These are phyloP conservation scores for Austroboletus olivaceoglutinosus DNA, from an alignment of 1,284 basidiomycete species.

Conservation along the genomic window DNA sequence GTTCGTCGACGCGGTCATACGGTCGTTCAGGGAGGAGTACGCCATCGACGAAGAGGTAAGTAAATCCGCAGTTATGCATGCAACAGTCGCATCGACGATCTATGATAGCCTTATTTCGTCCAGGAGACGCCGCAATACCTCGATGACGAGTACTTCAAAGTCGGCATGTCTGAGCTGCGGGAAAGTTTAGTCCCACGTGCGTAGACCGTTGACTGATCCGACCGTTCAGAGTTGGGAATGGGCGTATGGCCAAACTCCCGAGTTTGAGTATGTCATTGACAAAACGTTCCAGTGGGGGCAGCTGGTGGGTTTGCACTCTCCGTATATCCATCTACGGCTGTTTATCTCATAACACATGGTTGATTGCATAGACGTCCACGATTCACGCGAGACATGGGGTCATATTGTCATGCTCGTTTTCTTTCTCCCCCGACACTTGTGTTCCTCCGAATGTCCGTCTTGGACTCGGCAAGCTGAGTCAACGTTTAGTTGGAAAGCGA, in stretches of 20 bases:
- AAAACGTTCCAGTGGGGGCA: slow-evolving; percentile 58
- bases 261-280: slow-evolving; percentile 69
- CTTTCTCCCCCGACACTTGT: slow-evolving; percentile 22
- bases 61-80: background rate
- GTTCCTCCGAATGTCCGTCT: slow-evolving; percentile 7
- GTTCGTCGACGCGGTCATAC: slow-evolving; percentile 73
- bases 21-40: slow-evolving; percentile 72
- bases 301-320: slow-evolving; percentile 44
- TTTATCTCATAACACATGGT: background rate
- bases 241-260: slow-evolving; percentile 92
- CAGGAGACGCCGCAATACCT: slow-evolving; percentile 46
- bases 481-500: slow-evolving; percentile 39
- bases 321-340: background rate
- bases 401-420: slow-evolving; percentile 51
- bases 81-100: background rate
- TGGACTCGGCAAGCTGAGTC: slow-evolving; percentile 27
- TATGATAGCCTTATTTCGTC: slow-evolving; percentile 35
- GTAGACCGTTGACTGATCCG: slow-evolving; percentile 1
- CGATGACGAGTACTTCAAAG: slow-evolving; percentile 55
- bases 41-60: slow-evolving; percentile 45
- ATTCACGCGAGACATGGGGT: slow-evolving; percentile 61
- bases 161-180: slow-evolving; percentile 70
- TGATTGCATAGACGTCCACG: slow-evolving; percentile 17
- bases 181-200: slow-evolving; percentile 39
- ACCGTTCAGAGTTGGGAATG: slow-evolving; percentile 81